Evolutionary conservation across 441 rosid species (phyloP), one percentile per base, ranked within the genome.

Genomic region (Populus hybrid): DNA sequence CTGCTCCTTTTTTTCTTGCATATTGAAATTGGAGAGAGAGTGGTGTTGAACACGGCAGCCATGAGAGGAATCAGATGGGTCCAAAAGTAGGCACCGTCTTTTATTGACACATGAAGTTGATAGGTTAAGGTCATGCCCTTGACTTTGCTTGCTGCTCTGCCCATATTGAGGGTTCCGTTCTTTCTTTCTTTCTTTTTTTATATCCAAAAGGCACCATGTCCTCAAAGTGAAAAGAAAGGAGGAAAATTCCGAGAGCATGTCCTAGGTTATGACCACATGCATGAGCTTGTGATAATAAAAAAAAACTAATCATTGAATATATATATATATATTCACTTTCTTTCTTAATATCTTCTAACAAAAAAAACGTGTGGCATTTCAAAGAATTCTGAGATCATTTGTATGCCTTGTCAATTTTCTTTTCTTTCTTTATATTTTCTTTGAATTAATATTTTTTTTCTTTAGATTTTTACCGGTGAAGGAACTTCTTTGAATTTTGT

Each of bases 81-180:
- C 88, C 86, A 83, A 81, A 80, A 79, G 86, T 85, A 77, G 88
- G 88, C 88, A 85, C 88, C 88, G 85, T 73, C 88, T 77, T 69
- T 75, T 65, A 72, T 81, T 75, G 85, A 81, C 84, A 81, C 84
- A 77, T 24, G 81, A 65, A 7, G 54, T 57, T 34, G 72, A 46
- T 54, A 3, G 69, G 54, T 21, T 61, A 61, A 9, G 66, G 26
- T 63, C 66, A 63, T 10, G 28, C 6, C 14, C 63, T 63, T 63
- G 66, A 63, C 26, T 46, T 46, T 46, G 1, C 57, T 46, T 5
- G 1, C 20, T 46, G 20, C 57, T 46, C 18, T 46, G 57, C 57
- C 57, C 12, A 1, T 46, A 46, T 14, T 12, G 57, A 46, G 57
- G 57, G 16, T 12, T 46, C 4, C 42, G 10, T 38, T 38, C 42